These are phyloP conservation scores for Geosmithia morbida DNA, from an alignment of 2,329 filamentous ascomycete genomes.

Conservation along the genomic window DNA sequence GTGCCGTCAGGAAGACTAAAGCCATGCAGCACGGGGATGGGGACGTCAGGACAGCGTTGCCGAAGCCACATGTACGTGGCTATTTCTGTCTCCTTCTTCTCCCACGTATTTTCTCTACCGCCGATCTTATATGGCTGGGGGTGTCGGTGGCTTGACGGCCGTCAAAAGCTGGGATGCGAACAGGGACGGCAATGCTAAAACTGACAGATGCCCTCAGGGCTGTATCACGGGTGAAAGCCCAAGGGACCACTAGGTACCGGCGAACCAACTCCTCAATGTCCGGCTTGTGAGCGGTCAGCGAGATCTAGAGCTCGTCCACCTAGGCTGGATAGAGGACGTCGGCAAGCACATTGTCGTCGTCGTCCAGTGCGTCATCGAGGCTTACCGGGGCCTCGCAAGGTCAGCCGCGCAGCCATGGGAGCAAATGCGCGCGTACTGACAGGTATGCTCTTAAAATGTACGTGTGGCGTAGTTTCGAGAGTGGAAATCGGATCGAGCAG, in stretches of 20 bases:
- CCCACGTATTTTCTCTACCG: slow-evolving; percentile 25
- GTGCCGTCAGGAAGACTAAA: slow-evolving; percentile 4
- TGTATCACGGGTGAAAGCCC: neutral
- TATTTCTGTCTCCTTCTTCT: slow-evolving; percentile 20
- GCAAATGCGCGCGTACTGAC: too few species aligned
- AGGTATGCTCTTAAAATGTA: too few species aligned
- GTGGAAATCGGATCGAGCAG: too few species aligned
- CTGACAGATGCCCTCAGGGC: neutral
- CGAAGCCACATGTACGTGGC: slow-evolving; percentile 12
- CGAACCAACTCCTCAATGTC: neutral
- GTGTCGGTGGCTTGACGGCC: neutral
- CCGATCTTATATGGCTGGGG: slow-evolving; percentile 20
- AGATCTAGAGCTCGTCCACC: neutral
- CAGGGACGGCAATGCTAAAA: neutral
- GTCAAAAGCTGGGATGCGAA: neutral
- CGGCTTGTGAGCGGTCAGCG: neutral
- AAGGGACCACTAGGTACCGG: neutral
- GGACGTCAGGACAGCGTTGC: slow-evolving; percentile 7
- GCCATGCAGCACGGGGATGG: slow-evolving; percentile 1
- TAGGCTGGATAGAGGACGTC: neutral
- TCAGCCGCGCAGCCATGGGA: neutral
- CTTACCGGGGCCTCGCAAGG: neutral
- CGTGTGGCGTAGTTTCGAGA: too few species aligned
- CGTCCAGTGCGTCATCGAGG: neutral
- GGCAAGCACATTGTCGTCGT: neutral